Evolutionary conservation across 2,329 filamentous ascomycete species (phyloP).

Genomic region (Neofusicoccum parvum): DNA sequence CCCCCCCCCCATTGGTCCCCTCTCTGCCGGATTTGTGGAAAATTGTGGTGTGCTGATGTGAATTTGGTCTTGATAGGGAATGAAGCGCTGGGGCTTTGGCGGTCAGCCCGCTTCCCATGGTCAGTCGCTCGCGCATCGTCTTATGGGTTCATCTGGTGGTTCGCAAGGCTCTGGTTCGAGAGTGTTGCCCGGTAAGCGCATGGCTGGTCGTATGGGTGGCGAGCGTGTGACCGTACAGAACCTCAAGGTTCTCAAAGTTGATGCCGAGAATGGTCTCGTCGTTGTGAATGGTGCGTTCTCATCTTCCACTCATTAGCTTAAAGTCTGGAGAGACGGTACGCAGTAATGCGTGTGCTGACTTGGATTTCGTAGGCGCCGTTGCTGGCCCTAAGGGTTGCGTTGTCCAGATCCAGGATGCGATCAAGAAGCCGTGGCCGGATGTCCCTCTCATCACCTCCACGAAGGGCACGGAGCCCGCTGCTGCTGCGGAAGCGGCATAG

Average conservation of each 20-base stretch:
- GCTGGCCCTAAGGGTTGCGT: conserved; percentile 85
- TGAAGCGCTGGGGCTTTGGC: conserved; percentile 91
- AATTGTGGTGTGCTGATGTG: not conserved
- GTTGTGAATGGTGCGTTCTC: conserved; percentile 72
- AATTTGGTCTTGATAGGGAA: conserved; percentile 56
- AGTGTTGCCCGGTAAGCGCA: conserved; percentile 94
- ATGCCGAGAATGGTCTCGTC: conserved; percentile 83
- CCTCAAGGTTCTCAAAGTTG: conserved; percentile 83
- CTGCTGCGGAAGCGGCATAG: conserved; percentile 22
- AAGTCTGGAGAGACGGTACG: not conserved
- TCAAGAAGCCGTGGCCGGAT: conserved; percentile 77
- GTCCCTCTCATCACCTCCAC: not conserved
- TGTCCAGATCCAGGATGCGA: conserved; percentile 84
- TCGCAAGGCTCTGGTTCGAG: conserved; percentile 90
- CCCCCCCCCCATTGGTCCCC: not conserved
- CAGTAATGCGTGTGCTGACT: not conserved
- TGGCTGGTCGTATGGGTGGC: conserved; percentile 94
- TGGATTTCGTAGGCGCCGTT: conserved; percentile 60
- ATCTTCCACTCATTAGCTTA: not conserved
- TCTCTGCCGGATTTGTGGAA: too few relatives aligned
- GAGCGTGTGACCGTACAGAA: conserved; percentile 89
- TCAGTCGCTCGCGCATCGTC: conserved; percentile 91
- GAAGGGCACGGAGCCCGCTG: not conserved
- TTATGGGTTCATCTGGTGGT: conserved; percentile 85
- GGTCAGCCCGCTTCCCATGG: conserved; percentile 93